Evolutionary conservation across 2,329 filamentous ascomycete genomes (phyloP).

Genomic region (Scytalidium sp.): DNA sequence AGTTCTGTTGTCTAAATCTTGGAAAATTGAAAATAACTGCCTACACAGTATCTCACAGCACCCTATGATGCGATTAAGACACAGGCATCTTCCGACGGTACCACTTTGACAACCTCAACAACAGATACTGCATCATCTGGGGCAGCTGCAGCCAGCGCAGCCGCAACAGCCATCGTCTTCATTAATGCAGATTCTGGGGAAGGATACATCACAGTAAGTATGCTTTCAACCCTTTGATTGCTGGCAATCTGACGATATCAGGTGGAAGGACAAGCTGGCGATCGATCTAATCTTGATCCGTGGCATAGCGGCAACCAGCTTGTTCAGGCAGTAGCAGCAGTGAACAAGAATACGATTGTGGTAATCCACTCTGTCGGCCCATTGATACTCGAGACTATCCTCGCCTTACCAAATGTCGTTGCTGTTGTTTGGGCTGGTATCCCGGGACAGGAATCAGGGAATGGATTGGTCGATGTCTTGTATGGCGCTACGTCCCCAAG

Average conservation of each 20-base stretch:
- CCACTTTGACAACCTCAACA: slow-evolving; percentile 50
- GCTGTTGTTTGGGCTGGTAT: slow-evolving; percentile 80
- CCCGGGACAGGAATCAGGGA: slow-evolving; percentile 81
- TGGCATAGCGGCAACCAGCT: slow-evolving; percentile 48
- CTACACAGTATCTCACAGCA: slow-evolving; percentile 53
- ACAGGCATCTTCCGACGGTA: slow-evolving; percentile 50
- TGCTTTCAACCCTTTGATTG: not conserved
- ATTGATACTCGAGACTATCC: slow-evolving; percentile 55
- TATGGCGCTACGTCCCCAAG: slow-evolving; percentile 65
- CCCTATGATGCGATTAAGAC: slow-evolving; percentile 63
- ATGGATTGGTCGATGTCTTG: slow-evolving; percentile 74
- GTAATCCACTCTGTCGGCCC: slow-evolving; percentile 62
- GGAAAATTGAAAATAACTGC: not conserved
- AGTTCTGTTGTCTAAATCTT: not conserved
- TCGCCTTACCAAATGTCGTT: slow-evolving; percentile 62
- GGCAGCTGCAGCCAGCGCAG: slow-evolving; percentile 19
- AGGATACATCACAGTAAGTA: slow-evolving; percentile 45
- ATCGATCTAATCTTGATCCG: slow-evolving; percentile 62
- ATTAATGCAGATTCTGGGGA: slow-evolving; percentile 71
- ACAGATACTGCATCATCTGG: slow-evolving; percentile 40
- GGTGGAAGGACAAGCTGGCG: slow-evolving; percentile 40
- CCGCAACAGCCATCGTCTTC: slow-evolving; percentile 66
- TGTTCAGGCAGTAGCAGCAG: slow-evolving; percentile 52
- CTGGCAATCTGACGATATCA: slow-evolving; percentile 1
- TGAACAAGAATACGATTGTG: slow-evolving; percentile 61